Conservation (phyloP, 2,329 filamentous ascomycete species). For the Clonostachys solani region DNA sequence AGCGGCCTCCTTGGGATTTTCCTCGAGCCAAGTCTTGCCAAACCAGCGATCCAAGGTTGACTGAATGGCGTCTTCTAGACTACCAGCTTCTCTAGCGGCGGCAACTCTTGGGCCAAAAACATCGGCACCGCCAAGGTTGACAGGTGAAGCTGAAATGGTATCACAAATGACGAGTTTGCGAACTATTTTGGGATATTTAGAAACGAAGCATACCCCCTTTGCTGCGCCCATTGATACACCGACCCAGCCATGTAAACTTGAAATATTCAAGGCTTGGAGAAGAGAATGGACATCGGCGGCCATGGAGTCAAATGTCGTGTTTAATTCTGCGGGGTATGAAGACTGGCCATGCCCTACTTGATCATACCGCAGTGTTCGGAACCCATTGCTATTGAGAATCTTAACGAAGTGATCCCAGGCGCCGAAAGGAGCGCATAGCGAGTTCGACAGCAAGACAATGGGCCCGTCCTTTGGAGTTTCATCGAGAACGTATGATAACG, state of each 20-base stretch:
- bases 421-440: conserved; percentile 26
- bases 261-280: conserved; percentile 21
- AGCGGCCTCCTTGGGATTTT: conserved; percentile 24
- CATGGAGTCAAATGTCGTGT: conserved; percentile 31
- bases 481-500: conserved; percentile 21
- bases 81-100: conserved; percentile 22
- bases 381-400: conserved; percentile 23
- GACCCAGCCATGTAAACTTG: conserved; percentile 30
- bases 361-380: conserved; percentile 34
- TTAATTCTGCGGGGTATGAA: conserved; percentile 21
- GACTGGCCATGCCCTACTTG: conserved; percentile 36
- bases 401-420: conserved; percentile 33
- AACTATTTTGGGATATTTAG: conserved; percentile 28
- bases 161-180: conserved; percentile 31
- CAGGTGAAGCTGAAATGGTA: conserved; percentile 30
- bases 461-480: conserved; percentile 13
- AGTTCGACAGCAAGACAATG: conserved; percentile 31
- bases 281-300: conserved; percentile 28
- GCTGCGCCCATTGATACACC: conserved; percentile 40
- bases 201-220: conserved; percentile 29
- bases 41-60: conserved; percentile 35
- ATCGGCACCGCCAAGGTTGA: conserved; percentile 26
- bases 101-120: conserved; percentile 26
- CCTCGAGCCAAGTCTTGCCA: conserved; percentile 25
- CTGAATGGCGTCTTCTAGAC: conserved; percentile 20